These are phyloP conservation scores for Sanguinoderma infundibulare DNA, from an alignment of 1,284 basidiomycete species.

Conservation along the genomic window DNA sequence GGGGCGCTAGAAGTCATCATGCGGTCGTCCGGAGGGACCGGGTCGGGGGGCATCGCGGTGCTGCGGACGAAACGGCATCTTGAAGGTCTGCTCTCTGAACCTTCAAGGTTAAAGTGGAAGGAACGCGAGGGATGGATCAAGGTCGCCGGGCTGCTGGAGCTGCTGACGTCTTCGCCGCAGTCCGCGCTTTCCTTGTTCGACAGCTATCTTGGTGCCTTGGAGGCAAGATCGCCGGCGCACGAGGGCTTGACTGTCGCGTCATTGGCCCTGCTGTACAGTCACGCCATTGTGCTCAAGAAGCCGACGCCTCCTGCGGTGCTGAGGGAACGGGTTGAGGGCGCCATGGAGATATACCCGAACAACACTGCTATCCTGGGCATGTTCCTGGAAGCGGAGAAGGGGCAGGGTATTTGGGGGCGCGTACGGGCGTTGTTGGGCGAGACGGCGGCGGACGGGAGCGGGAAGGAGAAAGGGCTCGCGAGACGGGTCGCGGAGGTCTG, in stretches of 20 bases:
- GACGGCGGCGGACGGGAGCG: slow-evolving; percentile 32
- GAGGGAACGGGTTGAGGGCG: slow-evolving; percentile 59
- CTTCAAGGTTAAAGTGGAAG: slow-evolving; percentile 46
- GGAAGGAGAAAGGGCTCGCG: slow-evolving; percentile 55
- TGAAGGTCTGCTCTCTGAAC: slow-evolving; percentile 47
- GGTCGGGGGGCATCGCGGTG: slow-evolving; percentile 53
- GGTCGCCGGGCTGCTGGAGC: slow-evolving; percentile 64
- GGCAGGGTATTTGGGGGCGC: slow-evolving; percentile 74
- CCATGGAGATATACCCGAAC: slow-evolving; percentile 64
- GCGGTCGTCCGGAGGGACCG: slow-evolving; percentile 56
- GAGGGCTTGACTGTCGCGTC: slow-evolving; percentile 67
- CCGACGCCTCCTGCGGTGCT: slow-evolving; percentile 64
- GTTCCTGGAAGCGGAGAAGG: slow-evolving; percentile 80
- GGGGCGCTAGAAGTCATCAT: slow-evolving; percentile 57
- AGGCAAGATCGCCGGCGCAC: slow-evolving; percentile 39
- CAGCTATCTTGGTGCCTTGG: slow-evolving; percentile 36
- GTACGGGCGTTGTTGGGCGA: slow-evolving; percentile 58
- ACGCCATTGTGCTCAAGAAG: slow-evolving; percentile 58
- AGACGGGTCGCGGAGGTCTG: slow-evolving; percentile 72
- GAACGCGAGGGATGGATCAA: slow-evolving; percentile 66
- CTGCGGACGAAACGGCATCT: slow-evolving; percentile 63
- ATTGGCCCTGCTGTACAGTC: slow-evolving; percentile 66
- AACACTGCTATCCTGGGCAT: slow-evolving; percentile 79
- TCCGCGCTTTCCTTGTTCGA: slow-evolving; percentile 55
- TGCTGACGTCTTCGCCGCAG: slow-evolving; percentile 52